Conservation (phyloP, 768 basidiomycete genomes). For the Trametes cinnabarina region DNA sequence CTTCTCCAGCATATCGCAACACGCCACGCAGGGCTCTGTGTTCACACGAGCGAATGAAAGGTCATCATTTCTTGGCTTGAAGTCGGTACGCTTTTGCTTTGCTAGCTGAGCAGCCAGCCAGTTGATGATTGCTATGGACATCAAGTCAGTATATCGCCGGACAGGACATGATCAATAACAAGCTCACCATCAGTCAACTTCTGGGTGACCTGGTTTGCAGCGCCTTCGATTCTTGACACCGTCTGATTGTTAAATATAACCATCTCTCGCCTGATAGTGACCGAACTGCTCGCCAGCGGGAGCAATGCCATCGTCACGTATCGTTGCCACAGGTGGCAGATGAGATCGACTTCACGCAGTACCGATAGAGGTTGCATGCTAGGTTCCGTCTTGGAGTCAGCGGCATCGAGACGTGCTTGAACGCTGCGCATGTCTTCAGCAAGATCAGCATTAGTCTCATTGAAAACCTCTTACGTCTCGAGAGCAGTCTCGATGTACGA, state of each 20-base stretch:
- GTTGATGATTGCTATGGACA: slow-evolving; percentile 57
- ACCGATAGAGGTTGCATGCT: slow-evolving; percentile 64
- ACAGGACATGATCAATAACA: background rate
- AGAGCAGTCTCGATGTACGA: slow-evolving; percentile 89
- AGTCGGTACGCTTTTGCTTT: slow-evolving; percentile 95
- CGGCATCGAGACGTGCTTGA: slow-evolving; percentile 64
- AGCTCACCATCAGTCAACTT: slow-evolving; percentile 75
- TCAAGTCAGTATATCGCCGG: background rate
- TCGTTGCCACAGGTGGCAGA: slow-evolving; percentile 96
- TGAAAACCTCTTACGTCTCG: slow-evolving; percentile 68
- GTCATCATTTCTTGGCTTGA: slow-evolving; percentile 96
- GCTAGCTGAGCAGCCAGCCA: slow-evolving; percentile 76
- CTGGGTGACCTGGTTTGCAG: slow-evolving; percentile 76
- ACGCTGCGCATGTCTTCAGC: slow-evolving; percentile 45
- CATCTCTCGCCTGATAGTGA: slow-evolving; percentile 91
- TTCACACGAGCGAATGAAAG: slow-evolving; percentile 91
- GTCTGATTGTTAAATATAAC: slow-evolving; percentile 87
- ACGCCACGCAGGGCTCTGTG: slow-evolving; percentile 87
- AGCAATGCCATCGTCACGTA: slow-evolving; percentile 89
- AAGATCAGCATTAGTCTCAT: background rate
- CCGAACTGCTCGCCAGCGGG: slow-evolving; percentile 80
- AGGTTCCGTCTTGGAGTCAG: slow-evolving; percentile 79
- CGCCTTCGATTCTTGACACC: slow-evolving; percentile 80
- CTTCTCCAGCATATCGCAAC: slow-evolving; percentile 82
- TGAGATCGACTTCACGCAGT: slow-evolving; percentile 74